A percentile compares a stretch with the other conserved stretches of the same genome.
Evolutionary conservation across 176 grass and related monocot species (phyloP).

Genomic region (Canna indica): DNA sequence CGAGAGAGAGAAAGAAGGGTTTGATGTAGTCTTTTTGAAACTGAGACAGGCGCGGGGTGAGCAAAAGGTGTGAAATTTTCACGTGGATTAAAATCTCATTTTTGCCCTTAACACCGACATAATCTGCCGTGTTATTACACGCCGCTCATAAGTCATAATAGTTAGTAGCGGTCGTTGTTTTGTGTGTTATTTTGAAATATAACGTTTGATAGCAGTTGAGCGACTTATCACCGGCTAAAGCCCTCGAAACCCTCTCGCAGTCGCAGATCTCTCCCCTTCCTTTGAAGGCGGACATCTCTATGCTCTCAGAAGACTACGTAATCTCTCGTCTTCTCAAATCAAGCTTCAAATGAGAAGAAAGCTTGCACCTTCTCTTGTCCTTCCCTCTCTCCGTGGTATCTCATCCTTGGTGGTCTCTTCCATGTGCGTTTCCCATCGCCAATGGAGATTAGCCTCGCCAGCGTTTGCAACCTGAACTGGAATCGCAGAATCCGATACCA

Average conservation of each 20-base stretch:
- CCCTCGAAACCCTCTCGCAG: neutral
- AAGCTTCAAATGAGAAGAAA: constrained; percentile 1
- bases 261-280: neutral
- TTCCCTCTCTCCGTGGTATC: no score
- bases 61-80: neutral
- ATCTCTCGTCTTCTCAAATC: neutral
- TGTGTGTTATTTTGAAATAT: neutral
- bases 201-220: neutral
- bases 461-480: constrained; percentile 19
- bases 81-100: neutral
- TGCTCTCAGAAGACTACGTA: neutral
- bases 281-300: constrained; percentile 7
- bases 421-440: neutral
- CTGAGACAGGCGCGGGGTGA: no score
- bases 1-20: neutral
- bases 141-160: no score
- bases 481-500: constrained; percentile 1
- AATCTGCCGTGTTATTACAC: no score
- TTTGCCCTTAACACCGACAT: neutral
- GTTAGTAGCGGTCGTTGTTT: neutral
- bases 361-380: neutral
- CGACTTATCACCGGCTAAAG: neutral
- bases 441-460: constrained; percentile 29
- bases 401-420: neutral
- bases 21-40: neutral